phyloP scores from a whole-genome alignment of 768 basidiomycete genomes.

The Boletus pseudo-olivaceus region DNA sequence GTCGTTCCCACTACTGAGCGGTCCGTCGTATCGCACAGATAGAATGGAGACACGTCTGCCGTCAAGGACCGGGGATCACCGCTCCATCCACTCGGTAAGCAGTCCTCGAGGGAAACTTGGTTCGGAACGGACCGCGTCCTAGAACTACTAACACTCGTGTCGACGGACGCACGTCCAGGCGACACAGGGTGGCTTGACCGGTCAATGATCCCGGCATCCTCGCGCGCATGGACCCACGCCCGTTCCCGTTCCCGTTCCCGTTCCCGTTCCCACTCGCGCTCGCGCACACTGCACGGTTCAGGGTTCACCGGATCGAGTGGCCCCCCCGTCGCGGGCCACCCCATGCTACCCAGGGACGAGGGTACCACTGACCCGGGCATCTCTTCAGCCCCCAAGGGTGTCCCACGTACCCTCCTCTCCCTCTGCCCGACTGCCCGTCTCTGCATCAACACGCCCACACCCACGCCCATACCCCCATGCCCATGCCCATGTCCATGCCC shows the following conservation, averaged over 20 bases:
- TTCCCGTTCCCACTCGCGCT: neutral
- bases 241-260: neutral
- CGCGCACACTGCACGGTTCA: slow-evolving; percentile 12
- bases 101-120: neutral
- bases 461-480: slow-evolving; percentile 16
- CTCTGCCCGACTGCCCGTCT: neutral
- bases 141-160: neutral
- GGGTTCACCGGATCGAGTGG: slow-evolving; percentile 26
- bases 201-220: neutral
- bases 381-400: neutral
- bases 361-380: neutral
- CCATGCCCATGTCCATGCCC: slow-evolving; percentile 36
- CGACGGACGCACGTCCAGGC: neutral
- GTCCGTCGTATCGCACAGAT: neutral
- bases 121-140: neutral
- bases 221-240: neutral
- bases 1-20: neutral
- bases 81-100: slow-evolving; percentile 1
- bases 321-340: slow-evolving; percentile 25
- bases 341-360: neutral
- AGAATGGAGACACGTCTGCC: neutral
- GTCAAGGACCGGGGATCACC: neutral
- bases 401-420: neutral
- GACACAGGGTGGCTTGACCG: neutral
- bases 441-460: neutral